These are phyloP conservation scores for Isatis tinctoria DNA, from an alignment of 345 rosid genomes.

Conservation along the genomic window DNA sequence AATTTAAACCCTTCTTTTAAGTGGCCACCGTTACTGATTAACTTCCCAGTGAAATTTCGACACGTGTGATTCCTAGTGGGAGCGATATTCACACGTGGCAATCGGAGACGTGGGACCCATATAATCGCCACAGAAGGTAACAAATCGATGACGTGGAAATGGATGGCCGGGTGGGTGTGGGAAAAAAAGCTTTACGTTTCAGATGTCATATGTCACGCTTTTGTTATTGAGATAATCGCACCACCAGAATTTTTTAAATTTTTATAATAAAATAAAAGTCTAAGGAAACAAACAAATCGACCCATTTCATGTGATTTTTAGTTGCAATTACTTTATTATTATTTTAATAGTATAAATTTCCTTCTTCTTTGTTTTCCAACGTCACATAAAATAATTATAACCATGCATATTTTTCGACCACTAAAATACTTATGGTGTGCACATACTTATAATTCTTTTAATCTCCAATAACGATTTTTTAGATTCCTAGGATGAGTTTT, in stretches of 20 bases:
- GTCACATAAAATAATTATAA: constrained; percentile 8
- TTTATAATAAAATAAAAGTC: background rate
- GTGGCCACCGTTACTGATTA: constrained; percentile 5
- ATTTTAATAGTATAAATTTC: background rate
- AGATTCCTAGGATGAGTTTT: background rate
- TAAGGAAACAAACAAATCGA: constrained; percentile 28
- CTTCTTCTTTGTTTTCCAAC: background rate
- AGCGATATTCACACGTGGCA: background rate
- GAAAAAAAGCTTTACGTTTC: constrained; percentile 21
- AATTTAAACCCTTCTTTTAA: background rate
- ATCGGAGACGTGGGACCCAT: constrained; percentile 1
- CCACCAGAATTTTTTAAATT: constrained; percentile 9
- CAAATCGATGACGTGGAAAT: constrained; percentile 30
- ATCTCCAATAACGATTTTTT: background rate
- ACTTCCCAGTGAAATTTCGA: background rate
- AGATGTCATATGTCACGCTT: constrained; percentile 36
- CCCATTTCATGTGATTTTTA: constrained; percentile 20
- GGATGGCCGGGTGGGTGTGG: constrained; percentile 30
- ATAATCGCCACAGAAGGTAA: constrained; percentile 26
- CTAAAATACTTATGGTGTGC: background rate
- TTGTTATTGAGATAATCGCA: constrained; percentile 32
- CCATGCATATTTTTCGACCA: constrained; percentile 8
- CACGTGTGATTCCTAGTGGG: constrained; percentile 18
- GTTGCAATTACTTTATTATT: constrained; percentile 1
- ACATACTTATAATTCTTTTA: background rate